Evolutionary conservation across 2,329 filamentous ascomycete species (phyloP).

Genomic region (Colletotrichum eleusines): DNA sequence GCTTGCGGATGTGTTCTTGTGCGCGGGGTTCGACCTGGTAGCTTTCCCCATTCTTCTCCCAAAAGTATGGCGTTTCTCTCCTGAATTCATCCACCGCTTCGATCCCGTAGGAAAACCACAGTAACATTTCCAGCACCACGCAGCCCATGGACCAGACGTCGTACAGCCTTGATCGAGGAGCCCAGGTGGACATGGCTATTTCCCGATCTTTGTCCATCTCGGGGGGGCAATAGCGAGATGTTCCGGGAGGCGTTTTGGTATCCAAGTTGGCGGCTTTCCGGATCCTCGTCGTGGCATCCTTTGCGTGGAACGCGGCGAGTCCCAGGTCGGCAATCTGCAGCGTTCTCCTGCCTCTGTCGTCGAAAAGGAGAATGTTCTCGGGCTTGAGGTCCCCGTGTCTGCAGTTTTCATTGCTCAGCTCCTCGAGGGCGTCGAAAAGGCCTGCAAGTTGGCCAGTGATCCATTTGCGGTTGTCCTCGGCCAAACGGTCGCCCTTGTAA

Average conservation of each 20-base stretch:
- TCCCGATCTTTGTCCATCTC: not conserved
- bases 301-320: not conserved
- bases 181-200: not conserved
- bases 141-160: slow-evolving; percentile 51
- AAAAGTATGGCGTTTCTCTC: not conserved
- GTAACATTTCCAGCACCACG: slow-evolving; percentile 46
- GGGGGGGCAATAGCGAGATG: slow-evolving; percentile 13
- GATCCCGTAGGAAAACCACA: slow-evolving; percentile 47
- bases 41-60: not conserved
- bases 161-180: slow-evolving; percentile 44
- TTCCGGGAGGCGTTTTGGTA: slow-evolving; percentile 2
- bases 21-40: not conserved
- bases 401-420: not conserved
- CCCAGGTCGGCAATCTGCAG: slow-evolving; percentile 14
- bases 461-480: rapidly evolving
- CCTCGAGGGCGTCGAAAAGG: not conserved
- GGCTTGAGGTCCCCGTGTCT: slow-evolving; percentile 30
- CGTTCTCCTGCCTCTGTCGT: rapidly evolving
- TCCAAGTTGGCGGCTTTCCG: not conserved
- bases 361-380: slow-evolving; percentile 28
- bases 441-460: not conserved
- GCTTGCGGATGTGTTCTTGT: not conserved
- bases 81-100: not conserved
- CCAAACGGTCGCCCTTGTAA: too few species aligned
- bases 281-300: not conserved